Conservation (phyloP, 2,329 filamentous ascomycete genomes). For the Diaporthe amygdali region DNA sequence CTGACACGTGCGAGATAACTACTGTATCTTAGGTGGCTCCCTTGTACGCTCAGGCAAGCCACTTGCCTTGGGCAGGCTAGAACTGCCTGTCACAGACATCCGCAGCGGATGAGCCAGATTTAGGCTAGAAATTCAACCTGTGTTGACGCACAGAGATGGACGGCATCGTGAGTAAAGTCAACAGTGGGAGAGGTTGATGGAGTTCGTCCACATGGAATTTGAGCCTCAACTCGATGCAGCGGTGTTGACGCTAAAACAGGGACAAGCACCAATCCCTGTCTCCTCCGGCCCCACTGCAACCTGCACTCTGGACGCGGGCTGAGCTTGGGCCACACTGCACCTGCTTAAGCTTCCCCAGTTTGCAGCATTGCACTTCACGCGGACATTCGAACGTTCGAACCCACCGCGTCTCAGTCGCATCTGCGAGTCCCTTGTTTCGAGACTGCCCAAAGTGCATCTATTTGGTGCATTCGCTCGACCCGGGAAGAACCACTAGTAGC, state of each 20-base stretch:
- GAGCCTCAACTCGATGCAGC: slow-evolving; percentile 19
- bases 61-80: slow-evolving; percentile 6
- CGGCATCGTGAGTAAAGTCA: not conserved
- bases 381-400: too few relatives aligned
- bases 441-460: not conserved
- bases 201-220: not conserved
- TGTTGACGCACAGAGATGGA: not conserved
- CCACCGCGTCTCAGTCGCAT: not conserved
- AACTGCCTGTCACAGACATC: not conserved
- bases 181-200: not conserved
- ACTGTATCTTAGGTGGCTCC: not conserved
- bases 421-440: not conserved
- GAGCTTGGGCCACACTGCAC: slow-evolving; percentile 18
- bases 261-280: not conserved
- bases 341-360: not conserved
- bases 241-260: not conserved
- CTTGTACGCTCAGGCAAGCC: slow-evolving; percentile 10
- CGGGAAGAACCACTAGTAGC: not conserved
- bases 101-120: not conserved
- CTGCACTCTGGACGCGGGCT: not conserved
- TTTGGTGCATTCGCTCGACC: not conserved
- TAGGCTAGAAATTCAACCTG: not conserved
- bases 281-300: not conserved
- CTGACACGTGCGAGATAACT: slow-evolving; percentile 18
- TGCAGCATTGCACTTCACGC: not conserved